Percentiles rank a stretch among this genome's conserved stretches.
These are phyloP conservation scores for Chlamydomonas reinhardtii DNA, from an alignment of 163 green algal genomes.

Conservation along the genomic window DNA sequence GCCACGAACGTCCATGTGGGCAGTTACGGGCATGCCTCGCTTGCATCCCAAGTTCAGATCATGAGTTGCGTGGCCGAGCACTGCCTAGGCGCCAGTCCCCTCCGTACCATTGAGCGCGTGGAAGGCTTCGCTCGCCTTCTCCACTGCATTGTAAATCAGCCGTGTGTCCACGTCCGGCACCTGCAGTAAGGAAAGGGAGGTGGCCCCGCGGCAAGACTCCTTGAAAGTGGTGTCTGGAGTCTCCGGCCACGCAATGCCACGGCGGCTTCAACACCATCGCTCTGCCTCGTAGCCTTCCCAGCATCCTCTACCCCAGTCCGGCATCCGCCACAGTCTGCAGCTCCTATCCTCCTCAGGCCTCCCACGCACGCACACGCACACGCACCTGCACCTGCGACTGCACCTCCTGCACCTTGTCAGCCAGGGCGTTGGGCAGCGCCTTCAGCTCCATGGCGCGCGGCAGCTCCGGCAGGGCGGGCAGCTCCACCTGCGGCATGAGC, in stretches of 20 bases:
- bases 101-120: background rate
- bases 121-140: background rate
- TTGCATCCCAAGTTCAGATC: too few relatives aligned
- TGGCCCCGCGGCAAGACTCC: too few relatives aligned
- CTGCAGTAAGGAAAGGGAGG: too few relatives aligned
- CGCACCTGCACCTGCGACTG: constrained; percentile 2
- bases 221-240: too few relatives aligned
- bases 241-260: too few relatives aligned
- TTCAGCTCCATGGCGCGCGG: background rate
- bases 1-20: too few relatives aligned
- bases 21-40: too few relatives aligned
- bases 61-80: too few relatives aligned
- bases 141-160: background rate
- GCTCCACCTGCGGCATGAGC: background rate
- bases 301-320: too few relatives aligned
- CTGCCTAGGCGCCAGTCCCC: too few relatives aligned
- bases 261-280: background rate
- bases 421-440: background rate
- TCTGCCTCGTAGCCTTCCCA: too few relatives aligned
- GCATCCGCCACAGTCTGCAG: background rate
- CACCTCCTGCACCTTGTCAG: background rate
- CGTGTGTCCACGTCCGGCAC: background rate
- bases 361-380: background rate
- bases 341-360: too few relatives aligned
- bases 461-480: background rate